Conservation (phyloP, 352 stramenopile genomes). For the Phytophthora ramorum region DNA sequence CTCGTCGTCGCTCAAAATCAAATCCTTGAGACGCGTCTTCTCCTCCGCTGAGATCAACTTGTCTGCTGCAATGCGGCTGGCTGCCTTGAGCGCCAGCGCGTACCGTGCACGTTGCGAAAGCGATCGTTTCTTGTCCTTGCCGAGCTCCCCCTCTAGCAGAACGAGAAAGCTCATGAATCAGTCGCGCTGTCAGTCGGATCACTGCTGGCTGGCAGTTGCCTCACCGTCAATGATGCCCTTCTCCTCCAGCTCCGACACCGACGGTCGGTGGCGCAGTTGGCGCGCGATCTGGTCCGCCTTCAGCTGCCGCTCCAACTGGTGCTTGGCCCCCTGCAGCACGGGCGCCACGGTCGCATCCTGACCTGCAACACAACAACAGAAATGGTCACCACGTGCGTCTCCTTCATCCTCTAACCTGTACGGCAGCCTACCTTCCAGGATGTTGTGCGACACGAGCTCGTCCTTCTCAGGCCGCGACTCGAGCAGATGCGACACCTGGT, state of each 20-base stretch:
- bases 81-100: constrained; percentile 81
- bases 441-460: constrained; percentile 79
- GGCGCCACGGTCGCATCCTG: constrained; percentile 54
- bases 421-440: constrained; percentile 55
- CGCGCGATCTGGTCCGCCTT: constrained; percentile 74
- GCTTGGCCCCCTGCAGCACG: constrained; percentile 74
- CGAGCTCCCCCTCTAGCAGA: constrained; percentile 72
- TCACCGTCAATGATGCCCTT: constrained; percentile 81
- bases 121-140: constrained; percentile 58
- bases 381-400: neutral
- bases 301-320: constrained; percentile 76
- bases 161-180: constrained; percentile 30
- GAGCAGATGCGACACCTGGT: constrained; percentile 83
- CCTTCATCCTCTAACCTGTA: too few relatives aligned
- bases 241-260: constrained; percentile 74
- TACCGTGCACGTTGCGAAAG: constrained; percentile 75
- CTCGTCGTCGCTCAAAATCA: constrained; percentile 83
- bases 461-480: constrained; percentile 82
- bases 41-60: constrained; percentile 82
- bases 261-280: constrained; percentile 75
- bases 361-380: constrained; percentile 32
- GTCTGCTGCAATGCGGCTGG: constrained; percentile 78
- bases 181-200: constrained; percentile 14
- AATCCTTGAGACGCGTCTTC: constrained; percentile 83
- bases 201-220: constrained; percentile 8